Conservation (phyloP, 2,329 filamentous ascomycete species). For the Neonectria ditissima region DNA sequence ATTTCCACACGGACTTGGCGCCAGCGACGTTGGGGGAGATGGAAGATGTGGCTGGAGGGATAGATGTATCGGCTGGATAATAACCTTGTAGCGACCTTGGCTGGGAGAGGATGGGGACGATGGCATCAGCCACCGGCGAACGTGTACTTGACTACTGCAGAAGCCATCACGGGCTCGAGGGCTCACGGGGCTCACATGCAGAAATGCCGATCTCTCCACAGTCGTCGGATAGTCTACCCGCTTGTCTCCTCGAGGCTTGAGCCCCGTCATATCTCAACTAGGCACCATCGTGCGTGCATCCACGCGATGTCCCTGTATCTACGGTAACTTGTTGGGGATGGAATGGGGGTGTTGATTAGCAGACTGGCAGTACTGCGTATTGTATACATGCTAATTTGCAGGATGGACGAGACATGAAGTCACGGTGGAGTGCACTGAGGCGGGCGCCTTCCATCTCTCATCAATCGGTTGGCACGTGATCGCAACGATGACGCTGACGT, state of each 20-base stretch:
- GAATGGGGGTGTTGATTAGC: neutral
- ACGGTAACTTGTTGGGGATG: neutral
- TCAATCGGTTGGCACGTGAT: neutral
- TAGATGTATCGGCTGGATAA: neutral
- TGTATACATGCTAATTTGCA: too few species aligned
- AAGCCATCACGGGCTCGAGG: neutral
- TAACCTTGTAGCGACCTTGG: too few species aligned
- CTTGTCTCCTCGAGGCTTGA: neutral
- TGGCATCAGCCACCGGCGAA: neutral
- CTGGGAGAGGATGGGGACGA: neutral
- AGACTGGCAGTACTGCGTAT: neutral
- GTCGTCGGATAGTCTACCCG: constrained; percentile 4
- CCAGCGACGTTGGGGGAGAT: neutral
- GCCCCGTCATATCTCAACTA: constrained; percentile 37
- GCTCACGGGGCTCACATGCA: neutral
- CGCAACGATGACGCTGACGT: neutral
- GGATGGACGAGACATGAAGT: too few species aligned
- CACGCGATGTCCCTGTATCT: constrained; percentile 26
- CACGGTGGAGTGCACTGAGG: neutral
- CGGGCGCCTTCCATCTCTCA: too few species aligned
- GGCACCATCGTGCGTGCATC: constrained; percentile 34
- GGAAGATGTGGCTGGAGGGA: neutral
- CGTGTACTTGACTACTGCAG: neutral
- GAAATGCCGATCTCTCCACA: constrained; percentile 31
- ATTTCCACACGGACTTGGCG: constrained; percentile 1